Percentiles rank a stretch among this genome's conserved stretches.
Evolutionary conservation across 495 filamentous ascomycete genomes (phyloP).

Genomic region (Podospora appendiculata): DNA sequence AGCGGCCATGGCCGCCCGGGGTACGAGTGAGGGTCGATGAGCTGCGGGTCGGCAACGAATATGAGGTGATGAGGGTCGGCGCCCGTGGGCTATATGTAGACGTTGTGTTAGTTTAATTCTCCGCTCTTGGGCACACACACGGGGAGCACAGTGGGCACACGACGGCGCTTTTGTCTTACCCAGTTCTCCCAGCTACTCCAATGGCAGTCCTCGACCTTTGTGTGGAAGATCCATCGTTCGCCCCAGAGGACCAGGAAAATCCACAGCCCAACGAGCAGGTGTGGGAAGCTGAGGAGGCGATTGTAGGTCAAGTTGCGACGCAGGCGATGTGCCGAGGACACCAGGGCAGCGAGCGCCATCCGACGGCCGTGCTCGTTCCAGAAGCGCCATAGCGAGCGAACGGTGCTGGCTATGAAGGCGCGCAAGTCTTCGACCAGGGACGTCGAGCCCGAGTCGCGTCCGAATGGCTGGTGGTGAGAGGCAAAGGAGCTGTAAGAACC

Average conservation of each 20-base stretch:
- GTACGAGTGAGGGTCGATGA: constrained; percentile 96
- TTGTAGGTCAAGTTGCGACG: constrained; percentile 33
- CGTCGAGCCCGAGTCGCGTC: constrained; percentile 14
- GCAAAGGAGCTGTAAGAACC: background rate
- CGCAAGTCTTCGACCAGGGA: constrained; percentile 22
- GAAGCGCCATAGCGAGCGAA: constrained; percentile 23
- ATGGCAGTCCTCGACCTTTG: constrained; percentile 58
- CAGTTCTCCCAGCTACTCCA: constrained; percentile 90
- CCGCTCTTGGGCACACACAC: background rate
- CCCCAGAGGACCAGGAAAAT: constrained; percentile 77
- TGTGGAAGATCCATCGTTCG: constrained; percentile 68
- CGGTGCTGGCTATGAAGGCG: constrained; percentile 18
- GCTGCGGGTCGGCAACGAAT: constrained; percentile 92
- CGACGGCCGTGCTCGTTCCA: constrained; percentile 32
- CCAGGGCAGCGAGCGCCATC: constrained; percentile 16
- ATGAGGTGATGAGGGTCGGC: constrained; percentile 79
- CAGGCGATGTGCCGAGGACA: constrained; percentile 21
- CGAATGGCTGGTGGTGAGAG: constrained; percentile 3
- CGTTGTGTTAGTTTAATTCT: constrained; percentile 5
- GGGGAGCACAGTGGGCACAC: background rate
- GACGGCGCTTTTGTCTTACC: constrained; percentile 47
- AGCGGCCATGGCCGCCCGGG: constrained; percentile 88
- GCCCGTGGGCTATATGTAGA: constrained; percentile 50
- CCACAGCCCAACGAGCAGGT: constrained; percentile 66
- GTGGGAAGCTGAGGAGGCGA: constrained; percentile 51